phyloP scores from a whole-genome alignment of 768 basidiomycete genomes.

The Rhizopogon vesiculosus region DNA sequence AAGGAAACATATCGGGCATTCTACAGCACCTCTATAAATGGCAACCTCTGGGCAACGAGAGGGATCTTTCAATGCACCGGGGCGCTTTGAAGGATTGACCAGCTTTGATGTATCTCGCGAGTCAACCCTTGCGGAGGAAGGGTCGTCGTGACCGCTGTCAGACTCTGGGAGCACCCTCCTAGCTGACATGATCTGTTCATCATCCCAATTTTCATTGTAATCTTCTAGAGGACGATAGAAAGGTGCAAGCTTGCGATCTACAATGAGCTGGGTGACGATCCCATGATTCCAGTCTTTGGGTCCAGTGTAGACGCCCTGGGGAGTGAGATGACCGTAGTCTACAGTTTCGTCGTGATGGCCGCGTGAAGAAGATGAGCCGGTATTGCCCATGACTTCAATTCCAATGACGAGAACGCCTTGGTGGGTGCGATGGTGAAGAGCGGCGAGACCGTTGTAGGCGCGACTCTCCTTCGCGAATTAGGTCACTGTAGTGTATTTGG shows the following conservation, averaged over 20 bases:
- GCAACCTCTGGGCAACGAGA: conserved; percentile 66
- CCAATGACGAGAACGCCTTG: not conserved
- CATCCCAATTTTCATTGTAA: conserved; percentile 84
- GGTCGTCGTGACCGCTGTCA: conserved; percentile 39
- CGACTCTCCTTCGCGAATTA: conserved; percentile 4
- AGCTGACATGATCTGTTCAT: conserved; percentile 79
- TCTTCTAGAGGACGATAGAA: conserved; percentile 97
- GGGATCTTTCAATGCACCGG: conserved; percentile 58
- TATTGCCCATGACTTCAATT: conserved; percentile 65
- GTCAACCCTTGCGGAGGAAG: conserved; percentile 28
- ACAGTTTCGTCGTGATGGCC: conserved; percentile 77
- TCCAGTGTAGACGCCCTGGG: conserved; percentile 85
- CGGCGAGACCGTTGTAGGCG: not conserved
- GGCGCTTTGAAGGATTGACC: conserved; percentile 44
- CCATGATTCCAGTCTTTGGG: conserved; percentile 86
- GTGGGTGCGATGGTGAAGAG: not conserved
- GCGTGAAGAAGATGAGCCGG: conserved; percentile 69
- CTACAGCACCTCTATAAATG: conserved; percentile 79
- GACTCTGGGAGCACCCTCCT: conserved; percentile 63
- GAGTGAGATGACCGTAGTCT: conserved; percentile 76
- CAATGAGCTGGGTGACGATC: conserved; percentile 82
- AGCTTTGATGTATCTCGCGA: conserved; percentile 18
- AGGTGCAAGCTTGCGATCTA: conserved; percentile 85
- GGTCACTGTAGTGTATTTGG: conserved; percentile 8
- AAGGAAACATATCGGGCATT: conserved; percentile 98